phyloP scores from a whole-genome alignment of 371 early-diverging fungal species.

The Mortierella sp. region DNA sequence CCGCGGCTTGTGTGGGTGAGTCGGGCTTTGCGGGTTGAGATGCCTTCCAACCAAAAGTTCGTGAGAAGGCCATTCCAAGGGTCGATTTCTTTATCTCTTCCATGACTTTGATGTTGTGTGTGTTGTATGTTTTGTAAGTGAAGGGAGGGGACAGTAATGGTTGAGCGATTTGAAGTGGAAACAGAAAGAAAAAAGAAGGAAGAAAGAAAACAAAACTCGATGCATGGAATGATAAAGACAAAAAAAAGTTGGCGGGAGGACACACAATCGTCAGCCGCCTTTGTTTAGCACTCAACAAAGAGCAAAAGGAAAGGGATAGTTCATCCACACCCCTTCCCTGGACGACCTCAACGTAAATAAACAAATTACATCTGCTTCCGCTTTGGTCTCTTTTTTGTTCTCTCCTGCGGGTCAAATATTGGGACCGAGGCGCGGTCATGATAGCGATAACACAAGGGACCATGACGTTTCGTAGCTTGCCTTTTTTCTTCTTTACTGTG shows the following conservation, averaged over 20 bases:
- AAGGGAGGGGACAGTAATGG: not conserved
- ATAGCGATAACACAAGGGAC: not conserved
- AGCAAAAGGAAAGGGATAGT: not conserved
- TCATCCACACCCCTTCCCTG: not conserved
- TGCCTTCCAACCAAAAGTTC: constrained; percentile 12
- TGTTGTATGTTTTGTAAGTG: not conserved
- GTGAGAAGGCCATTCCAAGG: constrained; percentile 17
- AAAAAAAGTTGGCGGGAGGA: not conserved
- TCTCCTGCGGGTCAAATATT: not conserved
- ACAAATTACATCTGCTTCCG: too few relatives aligned
- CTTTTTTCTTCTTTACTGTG: not conserved
- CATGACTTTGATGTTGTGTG: not conserved
- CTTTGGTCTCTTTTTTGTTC: too few relatives aligned
- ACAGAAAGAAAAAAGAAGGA: not conserved
- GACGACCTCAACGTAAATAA: too few relatives aligned
- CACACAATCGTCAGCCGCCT: not conserved
- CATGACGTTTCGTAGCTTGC: not conserved
- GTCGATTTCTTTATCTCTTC: constrained; percentile 16
- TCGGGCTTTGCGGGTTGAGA: not conserved
- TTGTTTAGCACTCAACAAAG: not conserved
- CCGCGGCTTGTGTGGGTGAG: not conserved
- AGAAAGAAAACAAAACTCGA: not conserved
- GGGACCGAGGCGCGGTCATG: not conserved
- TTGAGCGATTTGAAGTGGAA: not conserved
- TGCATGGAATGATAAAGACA: not conserved